Conservation (phyloP, 2,329 filamentous ascomycete species). For the Ustilaginoidea virens region DNA sequence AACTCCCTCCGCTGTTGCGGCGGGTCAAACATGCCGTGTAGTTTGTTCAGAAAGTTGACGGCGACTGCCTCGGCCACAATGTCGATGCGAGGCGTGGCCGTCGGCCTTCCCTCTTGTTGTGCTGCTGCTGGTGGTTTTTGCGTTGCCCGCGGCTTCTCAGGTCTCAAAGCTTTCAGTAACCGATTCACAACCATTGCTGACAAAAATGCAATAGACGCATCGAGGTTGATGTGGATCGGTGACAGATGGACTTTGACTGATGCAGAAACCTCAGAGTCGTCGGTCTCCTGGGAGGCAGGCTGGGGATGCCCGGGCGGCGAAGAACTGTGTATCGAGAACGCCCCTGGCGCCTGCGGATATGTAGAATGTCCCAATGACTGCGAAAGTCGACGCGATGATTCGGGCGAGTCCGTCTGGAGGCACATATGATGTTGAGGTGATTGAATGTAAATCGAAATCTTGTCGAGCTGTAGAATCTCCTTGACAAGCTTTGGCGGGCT, state of each 20-base stretch:
- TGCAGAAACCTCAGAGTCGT: background rate
- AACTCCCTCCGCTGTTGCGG: slow-evolving; percentile 28
- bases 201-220: slow-evolving; percentile 40
- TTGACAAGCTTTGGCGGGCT: slow-evolving; percentile 39
- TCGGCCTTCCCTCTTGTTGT: slow-evolving; percentile 2
- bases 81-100: slow-evolving; percentile 22
- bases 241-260: slow-evolving; percentile 34
- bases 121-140: slow-evolving; percentile 8
- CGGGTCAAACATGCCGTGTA: slow-evolving; percentile 36
- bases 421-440: slow-evolving; percentile 30
- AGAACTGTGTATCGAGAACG: slow-evolving; percentile 33
- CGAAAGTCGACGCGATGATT: slow-evolving; percentile 13
- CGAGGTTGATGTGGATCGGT: slow-evolving; percentile 36
- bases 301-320: slow-evolving; percentile 1
- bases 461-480: slow-evolving; percentile 33
- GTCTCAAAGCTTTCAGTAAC: slow-evolving; percentile 29
- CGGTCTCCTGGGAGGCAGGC: background rate
- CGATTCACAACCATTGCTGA: slow-evolving; percentile 34
- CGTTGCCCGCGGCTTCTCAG: slow-evolving; percentile 6
- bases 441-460: slow-evolving; percentile 39
- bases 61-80: slow-evolving; percentile 33
- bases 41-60: slow-evolving; percentile 38
- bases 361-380: slow-evolving; percentile 21
- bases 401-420: slow-evolving; percentile 14
- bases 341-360: slow-evolving; percentile 41